A percentile compares a stretch with the other conserved stretches of the same genome.
Conservation (phyloP, 345 rosid species). For the Abelmoschus esculentus region DNA sequence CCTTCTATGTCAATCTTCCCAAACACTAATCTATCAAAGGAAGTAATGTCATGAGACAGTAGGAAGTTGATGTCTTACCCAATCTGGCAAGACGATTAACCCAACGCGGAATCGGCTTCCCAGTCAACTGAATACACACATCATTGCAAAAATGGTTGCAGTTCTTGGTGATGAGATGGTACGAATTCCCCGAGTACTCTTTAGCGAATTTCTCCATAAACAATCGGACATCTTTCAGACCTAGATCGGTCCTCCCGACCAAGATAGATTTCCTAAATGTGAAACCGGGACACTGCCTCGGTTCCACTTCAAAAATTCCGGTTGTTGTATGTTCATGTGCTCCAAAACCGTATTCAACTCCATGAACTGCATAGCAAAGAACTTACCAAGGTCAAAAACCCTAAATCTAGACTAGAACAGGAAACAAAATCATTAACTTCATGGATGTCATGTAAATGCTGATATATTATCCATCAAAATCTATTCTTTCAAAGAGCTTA, state of each 20-base stretch:
- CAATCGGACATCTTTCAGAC: neutral
- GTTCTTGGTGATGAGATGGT: slow-evolving; percentile 82
- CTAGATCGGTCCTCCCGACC: slow-evolving; percentile 81
- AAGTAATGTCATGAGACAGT: neutral
- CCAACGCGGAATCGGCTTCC: slow-evolving; percentile 82
- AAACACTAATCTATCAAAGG: neutral
- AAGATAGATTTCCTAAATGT: slow-evolving; percentile 79
- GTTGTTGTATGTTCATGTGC: slow-evolving; percentile 77
- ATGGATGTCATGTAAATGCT: neutral
- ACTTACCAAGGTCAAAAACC: neutral
- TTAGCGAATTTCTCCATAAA: slow-evolving; percentile 73
- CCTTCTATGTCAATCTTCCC: neutral
- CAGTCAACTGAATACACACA: slow-evolving; percentile 60
- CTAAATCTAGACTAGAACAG: no score
- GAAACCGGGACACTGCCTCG: slow-evolving; percentile 80
- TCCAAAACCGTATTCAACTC: slow-evolving; percentile 87
- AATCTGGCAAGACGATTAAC: slow-evolving; percentile 93
- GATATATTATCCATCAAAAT: neutral
- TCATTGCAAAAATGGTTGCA: slow-evolving; percentile 97
- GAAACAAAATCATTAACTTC: neutral
- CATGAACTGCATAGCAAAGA: slow-evolving; percentile 47
- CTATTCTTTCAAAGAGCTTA: neutral
- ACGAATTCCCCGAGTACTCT: slow-evolving; percentile 63
- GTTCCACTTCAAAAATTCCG: slow-evolving; percentile 91
- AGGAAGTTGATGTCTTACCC: slow-evolving; percentile 35